Percentiles rank a stretch among this genome's conserved stretches.
Conservation (phyloP, 257 asterid genomes). For the Striga asiatica region DNA sequence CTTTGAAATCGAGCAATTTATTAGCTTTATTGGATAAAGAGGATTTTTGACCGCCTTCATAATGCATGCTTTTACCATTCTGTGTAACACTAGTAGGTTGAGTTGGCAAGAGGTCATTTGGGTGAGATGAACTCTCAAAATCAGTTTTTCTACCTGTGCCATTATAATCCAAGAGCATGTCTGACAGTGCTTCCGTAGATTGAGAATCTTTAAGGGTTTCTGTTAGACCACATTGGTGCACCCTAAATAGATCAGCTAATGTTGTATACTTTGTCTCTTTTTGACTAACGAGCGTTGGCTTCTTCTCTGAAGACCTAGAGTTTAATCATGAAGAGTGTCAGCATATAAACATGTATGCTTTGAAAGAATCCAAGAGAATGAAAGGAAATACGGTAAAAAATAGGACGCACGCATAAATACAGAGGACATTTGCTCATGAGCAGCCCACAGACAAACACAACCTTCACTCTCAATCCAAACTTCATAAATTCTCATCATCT, state of each 20-base stretch:
- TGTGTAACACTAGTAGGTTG: conserved; percentile 6
- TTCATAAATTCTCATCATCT: no score
- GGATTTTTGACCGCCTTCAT: conserved; percentile 8
- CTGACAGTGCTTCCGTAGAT: conserved; percentile 6
- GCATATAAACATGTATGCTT: background rate
- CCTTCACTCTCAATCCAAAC: no score
- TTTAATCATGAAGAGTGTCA: background rate
- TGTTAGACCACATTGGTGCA: conserved; percentile 3
- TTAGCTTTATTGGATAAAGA: conserved; percentile 1
- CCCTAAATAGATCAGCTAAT: conserved; percentile 12
- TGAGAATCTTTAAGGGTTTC: conserved; percentile 13
- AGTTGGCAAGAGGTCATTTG: conserved; percentile 4
- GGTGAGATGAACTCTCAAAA: conserved; percentile 2
- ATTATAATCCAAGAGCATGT: background rate
- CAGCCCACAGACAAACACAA: no score
- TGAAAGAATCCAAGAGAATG: no score
- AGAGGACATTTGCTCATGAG: no score
- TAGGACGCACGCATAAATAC: no score
- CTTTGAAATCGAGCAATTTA: conserved; percentile 2
- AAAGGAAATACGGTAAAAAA: no score
- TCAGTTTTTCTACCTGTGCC: background rate
- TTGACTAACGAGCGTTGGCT: conserved; percentile 10
- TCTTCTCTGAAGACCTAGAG: conserved; percentile 24
- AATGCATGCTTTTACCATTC: background rate
- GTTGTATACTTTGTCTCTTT: background rate